phyloP scores from a whole-genome alignment of 164 flowering plant genomes.

The grape (Vitis vinifera) region DNA sequence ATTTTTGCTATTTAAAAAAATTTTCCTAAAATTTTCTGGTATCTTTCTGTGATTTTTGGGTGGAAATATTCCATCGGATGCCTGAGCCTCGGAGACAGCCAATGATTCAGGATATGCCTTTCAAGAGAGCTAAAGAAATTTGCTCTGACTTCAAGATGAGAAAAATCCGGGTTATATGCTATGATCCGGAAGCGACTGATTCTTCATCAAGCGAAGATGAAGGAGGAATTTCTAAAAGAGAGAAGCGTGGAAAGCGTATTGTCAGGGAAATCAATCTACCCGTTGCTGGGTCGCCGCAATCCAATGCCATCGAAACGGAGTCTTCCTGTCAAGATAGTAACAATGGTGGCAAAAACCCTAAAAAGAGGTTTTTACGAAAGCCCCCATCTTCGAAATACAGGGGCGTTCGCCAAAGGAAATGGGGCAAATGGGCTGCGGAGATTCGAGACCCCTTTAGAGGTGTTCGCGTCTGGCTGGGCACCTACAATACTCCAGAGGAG shows the following conservation, averaged over 20 bases:
- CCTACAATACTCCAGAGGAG: conserved; percentile 71
- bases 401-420: conserved; percentile 80
- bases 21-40: background rate
- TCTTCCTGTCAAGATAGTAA: conserved; percentile 50
- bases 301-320: conserved; percentile 28
- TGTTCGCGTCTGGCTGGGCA: conserved; percentile 81
- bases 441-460: conserved; percentile 74
- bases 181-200: conserved; percentile 85
- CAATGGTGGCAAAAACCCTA: conserved; percentile 17
- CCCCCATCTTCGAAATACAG: conserved; percentile 30
- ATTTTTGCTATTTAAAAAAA: background rate
- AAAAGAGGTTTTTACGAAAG: background rate
- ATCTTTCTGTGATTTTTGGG: background rate
- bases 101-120: conserved; percentile 21
- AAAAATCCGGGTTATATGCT: conserved; percentile 58
- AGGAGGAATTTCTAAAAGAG: background rate
- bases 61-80: conserved; percentile 20
- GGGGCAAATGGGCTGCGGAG: conserved; percentile 99
- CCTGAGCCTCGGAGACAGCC: conserved; percentile 30
- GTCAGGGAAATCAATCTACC: conserved; percentile 55
- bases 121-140: conserved; percentile 12
- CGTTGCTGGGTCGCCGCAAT: background rate
- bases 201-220: conserved; percentile 70
- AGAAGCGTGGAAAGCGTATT: conserved; percentile 28
- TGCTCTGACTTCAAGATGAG: conserved; percentile 21